Evolutionary conservation across 2,329 filamentous ascomycete species (phyloP), one percentile per base, ranked within the genome.

Genomic region (Sporothrix brunneoviolacea): DNA sequence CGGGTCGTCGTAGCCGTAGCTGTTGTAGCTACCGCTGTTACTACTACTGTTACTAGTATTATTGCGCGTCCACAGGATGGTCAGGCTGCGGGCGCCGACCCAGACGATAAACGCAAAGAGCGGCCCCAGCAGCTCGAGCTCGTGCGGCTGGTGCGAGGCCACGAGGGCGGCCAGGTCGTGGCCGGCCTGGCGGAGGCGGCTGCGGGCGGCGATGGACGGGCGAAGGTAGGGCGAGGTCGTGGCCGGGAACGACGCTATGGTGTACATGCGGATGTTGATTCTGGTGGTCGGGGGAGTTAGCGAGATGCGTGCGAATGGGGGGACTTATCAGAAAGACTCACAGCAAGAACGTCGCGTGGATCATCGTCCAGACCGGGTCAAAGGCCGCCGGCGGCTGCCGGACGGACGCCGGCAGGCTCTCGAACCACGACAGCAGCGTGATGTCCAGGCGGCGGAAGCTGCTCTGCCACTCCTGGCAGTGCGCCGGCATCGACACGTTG

Each of bases 401-500:
- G 2, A 55, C 47, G 4, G 19, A 48, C 3, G 22, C 10, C 9
- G 53, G 54, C 40, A 55, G 48, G 30, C 36, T 42, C 18, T 48
- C 54, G 21, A 37, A 46, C 54, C 54, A 55, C 3, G 54, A 27
- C 27, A 35, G 24, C 13, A 30, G 4, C 30, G 51, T n/a, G 7
- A 21, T 28, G 32, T 55, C 54, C 4, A 55, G 45, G 13, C 40
- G 43, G n/a, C 51, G 54, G 19, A 55, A 53, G 16, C 19, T 53
- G 48, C 39, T 46, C 40, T 55, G 54, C 54, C 54, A 55, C 33
- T 48, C 54, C 18, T 51, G 54, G 51, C 54, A 55, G 18, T 49
- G 39, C 12, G 48, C 51, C 3, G 54, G 51, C 24, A 55, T 13
- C 0, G 48, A 51, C 13, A 55, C 24, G 19, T 55, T 55, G 18